Percentiles rank a stretch among this genome's conserved stretches.
Evolutionary conservation across 495 filamentous ascomycete genomes (phyloP).

Genomic region (Ramalina intermedia): DNA sequence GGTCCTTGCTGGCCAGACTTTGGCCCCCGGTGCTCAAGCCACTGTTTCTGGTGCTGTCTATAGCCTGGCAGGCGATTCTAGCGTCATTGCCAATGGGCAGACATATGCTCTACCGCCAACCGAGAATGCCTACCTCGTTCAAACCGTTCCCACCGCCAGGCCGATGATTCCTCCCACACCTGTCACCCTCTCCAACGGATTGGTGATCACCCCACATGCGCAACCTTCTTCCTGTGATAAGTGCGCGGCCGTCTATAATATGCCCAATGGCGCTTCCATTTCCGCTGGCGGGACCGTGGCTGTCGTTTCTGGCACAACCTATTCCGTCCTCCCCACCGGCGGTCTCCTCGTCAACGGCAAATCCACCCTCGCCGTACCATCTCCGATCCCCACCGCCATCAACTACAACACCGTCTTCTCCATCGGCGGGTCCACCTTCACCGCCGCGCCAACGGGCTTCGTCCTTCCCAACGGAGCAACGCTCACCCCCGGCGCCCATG

Average conservation of each 20-base stretch:
- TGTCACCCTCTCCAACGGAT: conserved; percentile 5
- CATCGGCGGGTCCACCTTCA: background rate
- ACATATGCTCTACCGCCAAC: conserved; percentile 5
- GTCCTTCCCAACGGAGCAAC: background rate
- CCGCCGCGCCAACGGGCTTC: conserved; percentile 1
- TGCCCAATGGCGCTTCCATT: conserved; percentile 6
- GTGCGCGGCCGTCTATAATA: background rate
- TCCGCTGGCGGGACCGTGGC: background rate
- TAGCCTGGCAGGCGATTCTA: conserved; percentile 3
- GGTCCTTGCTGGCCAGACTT: background rate
- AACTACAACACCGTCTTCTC: background rate
- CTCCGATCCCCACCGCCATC: background rate
- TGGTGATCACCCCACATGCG: background rate
- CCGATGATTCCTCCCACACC: background rate
- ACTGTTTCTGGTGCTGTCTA: background rate
- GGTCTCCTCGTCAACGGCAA: conserved; percentile 1
- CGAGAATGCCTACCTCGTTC: conserved; percentile 1
- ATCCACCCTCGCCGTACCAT: background rate
- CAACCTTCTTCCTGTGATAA: background rate
- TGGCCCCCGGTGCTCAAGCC: background rate
- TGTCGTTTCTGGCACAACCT: background rate
- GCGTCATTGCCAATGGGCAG: conserved; percentile 1
- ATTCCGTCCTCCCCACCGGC: conserved; percentile 2
- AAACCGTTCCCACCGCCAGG: background rate
- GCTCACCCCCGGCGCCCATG: background rate